Base-by-base conservation (phyloP, 1,139 yeast genomes). In the Yamadazyma songkhlaensis region DNA sequence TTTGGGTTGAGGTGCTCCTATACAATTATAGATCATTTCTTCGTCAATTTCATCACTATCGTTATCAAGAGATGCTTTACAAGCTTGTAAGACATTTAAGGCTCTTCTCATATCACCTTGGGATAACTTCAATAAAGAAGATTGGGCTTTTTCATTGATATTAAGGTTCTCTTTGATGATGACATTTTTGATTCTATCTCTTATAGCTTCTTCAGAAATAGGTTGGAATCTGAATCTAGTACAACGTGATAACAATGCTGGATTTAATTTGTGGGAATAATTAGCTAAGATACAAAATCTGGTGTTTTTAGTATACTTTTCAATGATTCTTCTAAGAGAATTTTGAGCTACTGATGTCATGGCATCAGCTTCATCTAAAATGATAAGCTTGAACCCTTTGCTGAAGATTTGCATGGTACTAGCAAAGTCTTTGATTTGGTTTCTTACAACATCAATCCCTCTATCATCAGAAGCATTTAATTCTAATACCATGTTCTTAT, bases 71-170 rank as follows among this genome's bases (percentile, higher is more conserved):
- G 95, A 86, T 0, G 96, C 89, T 46, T 85, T 78, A 58, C 98
- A 87, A 0, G 97, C 95, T 62, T 94, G 99, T 38, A 94, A 62
- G 6, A 94, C 97, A 55, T 94, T 94, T 49, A 94, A 72, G 1
- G 95, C 96, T 43, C 88, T 79, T 65, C 98, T 79, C 98, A 94
- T 94, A 60, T 94, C 99, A 36, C 99, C 99, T 43, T 79, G 76
- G 7, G 95, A 75, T 40, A 92, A 72, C 37, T 66, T 69, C 43
- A 92, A 66, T 38, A 94, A 67, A 1, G 96, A 81, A 1, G 61
- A 60, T 35, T 75, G 66, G 0, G 96, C 97, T 1, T 70, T 79
- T 0, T 69, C 60, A 0, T 71, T 55, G 15, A 94, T 68, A 9
- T 68, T 62, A 34, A 92, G 66, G 2, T 76, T 60, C 53, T 94